phyloP scores from a whole-genome alignment of 2,329 filamentous ascomycete species.

The Didymella exigua region DNA sequence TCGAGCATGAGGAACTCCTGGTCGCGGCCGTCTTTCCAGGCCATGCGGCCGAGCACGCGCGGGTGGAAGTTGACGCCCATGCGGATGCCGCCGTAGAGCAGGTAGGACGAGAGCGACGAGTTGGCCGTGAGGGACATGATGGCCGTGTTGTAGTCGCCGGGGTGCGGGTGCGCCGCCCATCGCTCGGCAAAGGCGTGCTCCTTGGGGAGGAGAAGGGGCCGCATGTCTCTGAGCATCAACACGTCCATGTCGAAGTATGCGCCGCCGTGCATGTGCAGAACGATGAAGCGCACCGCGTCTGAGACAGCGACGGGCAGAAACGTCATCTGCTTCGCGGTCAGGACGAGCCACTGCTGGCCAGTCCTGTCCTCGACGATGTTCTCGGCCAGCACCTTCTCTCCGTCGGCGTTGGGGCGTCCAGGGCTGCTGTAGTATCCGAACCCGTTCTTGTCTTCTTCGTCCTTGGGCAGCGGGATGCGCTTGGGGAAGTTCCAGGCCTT shows the following conservation, averaged over 20 bases:
- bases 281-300: constrained; percentile 61
- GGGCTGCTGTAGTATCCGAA: constrained; percentile 57
- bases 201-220: constrained; percentile 58
- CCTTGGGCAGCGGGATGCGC: constrained; percentile 58
- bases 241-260: constrained; percentile 64
- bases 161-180: constrained; percentile 60
- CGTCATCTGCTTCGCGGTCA: constrained; percentile 62
- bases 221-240: constrained; percentile 60
- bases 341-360: constrained; percentile 60
- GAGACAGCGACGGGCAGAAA: constrained; percentile 64
- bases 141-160: constrained; percentile 63
- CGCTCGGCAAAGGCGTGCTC: constrained; percentile 61
- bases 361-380: constrained; percentile 57
- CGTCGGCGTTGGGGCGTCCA: constrained; percentile 51
- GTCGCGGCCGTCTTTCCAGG: constrained; percentile 61
- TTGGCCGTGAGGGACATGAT: constrained; percentile 63
- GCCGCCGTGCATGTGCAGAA: constrained; percentile 60
- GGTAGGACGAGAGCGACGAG: constrained; percentile 60
- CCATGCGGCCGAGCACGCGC: constrained; percentile 61
- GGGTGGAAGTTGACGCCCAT: constrained; percentile 66
- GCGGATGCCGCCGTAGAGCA: constrained; percentile 60
- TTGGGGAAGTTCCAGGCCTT: constrained; percentile 61
- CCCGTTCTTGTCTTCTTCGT: constrained; percentile 55
- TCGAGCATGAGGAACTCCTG: constrained; percentile 63
- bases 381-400: constrained; percentile 55